Base-by-base conservation (phyloP, 768 basidiomycete species). In the Tulasnella calospora region DNA sequence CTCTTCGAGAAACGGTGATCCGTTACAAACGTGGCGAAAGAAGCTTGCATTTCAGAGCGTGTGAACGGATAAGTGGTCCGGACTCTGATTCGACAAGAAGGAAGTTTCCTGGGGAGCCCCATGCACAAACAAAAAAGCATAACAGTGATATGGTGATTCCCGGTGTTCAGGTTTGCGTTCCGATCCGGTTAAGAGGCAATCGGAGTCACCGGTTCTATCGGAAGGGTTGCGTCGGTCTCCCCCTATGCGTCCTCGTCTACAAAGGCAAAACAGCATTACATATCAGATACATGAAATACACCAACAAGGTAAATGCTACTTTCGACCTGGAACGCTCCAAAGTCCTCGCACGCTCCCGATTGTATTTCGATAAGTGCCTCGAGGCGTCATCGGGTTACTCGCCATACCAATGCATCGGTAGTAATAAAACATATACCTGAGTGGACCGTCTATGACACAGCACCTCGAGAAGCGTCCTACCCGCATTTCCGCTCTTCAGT, bases 161-260 rank as follows among this genome's bases (percentile, higher is more conserved):
- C 61, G 33, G 61, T 67, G 33, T 35, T 67, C 19, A 35, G 61
- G 61, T 15, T 67, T 67, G 33, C 61, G 33, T 67, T 67, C 61
- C 33, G 61, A 67, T 67, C 61, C 61, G 61, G 61, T 67, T 67
- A 67, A 67, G 61, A 27, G 61, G 61, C 61, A 67, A 67, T 67
- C 61, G 61, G 61, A 67, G 33, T 67, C 61, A 67, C 61, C 61
- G 61, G 61, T 67, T 67, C 61, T 67, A 67, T 67, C 61, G 61
- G 61, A 67, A 67, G 61, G 61, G 15, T 67, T 67, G 61, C 30
- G 61, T 27, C 30, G 61, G 27, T 33, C 27, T 19, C 27, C 61
- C 61, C 61, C 27, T 30, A 23, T 67, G 30, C 30, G 7, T 13
- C 23, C 61, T 35, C 27, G 30, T 67, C 61, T 27, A 67, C 61